phyloP scores from a whole-genome alignment of 1,284 basidiomycete genomes.

The Thecaphora frezii region DNA sequence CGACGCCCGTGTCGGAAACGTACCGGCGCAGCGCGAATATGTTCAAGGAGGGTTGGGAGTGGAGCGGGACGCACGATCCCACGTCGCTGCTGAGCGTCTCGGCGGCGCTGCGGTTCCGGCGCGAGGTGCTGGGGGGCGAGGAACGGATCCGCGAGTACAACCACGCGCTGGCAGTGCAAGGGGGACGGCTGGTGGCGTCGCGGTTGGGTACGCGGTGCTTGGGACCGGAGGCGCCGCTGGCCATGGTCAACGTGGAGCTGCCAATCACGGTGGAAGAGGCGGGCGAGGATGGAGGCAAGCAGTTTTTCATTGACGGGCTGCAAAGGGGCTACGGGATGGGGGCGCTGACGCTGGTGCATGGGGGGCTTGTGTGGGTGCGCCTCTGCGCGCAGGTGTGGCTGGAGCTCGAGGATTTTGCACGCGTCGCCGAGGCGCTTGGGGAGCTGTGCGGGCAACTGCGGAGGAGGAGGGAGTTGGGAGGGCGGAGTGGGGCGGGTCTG shows the following conservation, averaged over 20 bases:
- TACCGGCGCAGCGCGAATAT: background rate
- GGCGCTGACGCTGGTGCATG: slow-evolving; percentile 27
- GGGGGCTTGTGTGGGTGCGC: slow-evolving; percentile 36
- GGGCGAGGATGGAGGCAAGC: background rate
- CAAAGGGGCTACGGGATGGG: slow-evolving; percentile 17
- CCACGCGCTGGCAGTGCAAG: slow-evolving; percentile 71
- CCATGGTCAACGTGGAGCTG: slow-evolving; percentile 30
- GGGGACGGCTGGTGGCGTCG: slow-evolving; percentile 68
- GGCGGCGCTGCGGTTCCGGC: slow-evolving; percentile 74
- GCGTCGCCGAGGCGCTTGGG: slow-evolving; percentile 25
- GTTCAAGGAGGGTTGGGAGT: slow-evolving; percentile 31
- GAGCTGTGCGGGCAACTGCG: no score
- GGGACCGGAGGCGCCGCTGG: slow-evolving; percentile 3
- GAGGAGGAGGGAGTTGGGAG: no score
- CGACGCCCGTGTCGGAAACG: background rate
- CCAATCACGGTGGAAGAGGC: slow-evolving; percentile 1
- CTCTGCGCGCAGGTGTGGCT: slow-evolving; percentile 42
- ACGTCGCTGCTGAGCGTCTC: slow-evolving; percentile 29
- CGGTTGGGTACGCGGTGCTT: slow-evolving; percentile 60
- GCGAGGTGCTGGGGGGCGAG: slow-evolving; percentile 83
- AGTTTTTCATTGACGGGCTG: slow-evolving; percentile 12
- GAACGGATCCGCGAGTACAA: slow-evolving; percentile 75
- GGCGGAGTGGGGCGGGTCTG: no score
- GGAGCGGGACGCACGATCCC: slow-evolving; percentile 30
- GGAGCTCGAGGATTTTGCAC: slow-evolving; percentile 34